Evolutionary conservation across 176 grass and related monocot genomes (phyloP).

Genomic region (Raddia guianensis): DNA sequence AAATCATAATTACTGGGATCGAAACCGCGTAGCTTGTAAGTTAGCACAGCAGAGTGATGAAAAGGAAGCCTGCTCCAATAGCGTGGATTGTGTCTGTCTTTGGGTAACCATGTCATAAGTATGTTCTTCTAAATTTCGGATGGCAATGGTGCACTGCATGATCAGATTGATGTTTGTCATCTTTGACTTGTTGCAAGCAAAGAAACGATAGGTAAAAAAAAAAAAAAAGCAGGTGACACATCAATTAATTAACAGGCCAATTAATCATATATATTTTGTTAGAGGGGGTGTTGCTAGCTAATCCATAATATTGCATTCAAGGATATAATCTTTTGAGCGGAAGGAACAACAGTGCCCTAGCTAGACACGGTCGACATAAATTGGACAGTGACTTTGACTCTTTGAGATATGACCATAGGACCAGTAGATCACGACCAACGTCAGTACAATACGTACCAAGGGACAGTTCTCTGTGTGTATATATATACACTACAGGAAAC

Average conservation of each 20-base stretch:
- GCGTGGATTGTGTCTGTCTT: background rate
- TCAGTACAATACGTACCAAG: too few species aligned
- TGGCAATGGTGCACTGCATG: background rate
- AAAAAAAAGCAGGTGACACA: background rate
- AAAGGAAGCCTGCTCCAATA: background rate
- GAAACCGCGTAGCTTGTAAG: conserved; percentile 3
- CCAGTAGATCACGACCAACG: too few species aligned
- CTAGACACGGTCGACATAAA: too few species aligned
- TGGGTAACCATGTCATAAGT: background rate
- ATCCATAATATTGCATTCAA: background rate
- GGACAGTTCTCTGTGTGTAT: too few species aligned
- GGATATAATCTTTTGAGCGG: background rate
- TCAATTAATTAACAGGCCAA: conserved; percentile 1
- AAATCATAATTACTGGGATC: background rate
- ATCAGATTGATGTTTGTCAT: background rate
- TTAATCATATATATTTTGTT: background rate
- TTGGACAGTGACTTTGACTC: too few species aligned
- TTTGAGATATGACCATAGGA: too few species aligned
- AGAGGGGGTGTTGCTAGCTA: too few species aligned
- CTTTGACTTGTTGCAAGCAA: background rate
- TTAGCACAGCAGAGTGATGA: background rate
- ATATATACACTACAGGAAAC: too few species aligned
- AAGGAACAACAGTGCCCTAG: background rate
- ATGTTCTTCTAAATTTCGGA: background rate
- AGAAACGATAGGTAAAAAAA: background rate